Base-by-base conservation (phyloP, 768 basidiomycete genomes). In the Mycena leptocephala region DNA sequence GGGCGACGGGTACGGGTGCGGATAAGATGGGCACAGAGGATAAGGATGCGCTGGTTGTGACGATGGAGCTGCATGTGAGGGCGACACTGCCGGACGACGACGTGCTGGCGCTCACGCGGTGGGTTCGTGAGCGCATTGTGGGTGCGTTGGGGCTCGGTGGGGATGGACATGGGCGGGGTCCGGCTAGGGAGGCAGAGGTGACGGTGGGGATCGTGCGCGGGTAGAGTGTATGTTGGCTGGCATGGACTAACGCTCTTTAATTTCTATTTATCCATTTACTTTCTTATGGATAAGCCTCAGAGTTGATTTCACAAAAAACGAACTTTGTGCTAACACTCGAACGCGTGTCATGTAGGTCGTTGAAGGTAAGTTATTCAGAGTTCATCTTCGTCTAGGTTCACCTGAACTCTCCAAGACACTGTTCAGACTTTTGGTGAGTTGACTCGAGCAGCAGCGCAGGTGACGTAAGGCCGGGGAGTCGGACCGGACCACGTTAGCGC, bases 41-140 rank as follows among this genome's bases (percentile, higher is more conserved):
- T 18, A 66, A 28, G 46, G 85, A 87, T 63, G 80, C 85, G 43
- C 87, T 96, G 73, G 89, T 98, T 18, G 92, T 96, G 35, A 95
- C 96, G 35, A 86, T 97, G 30, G 94, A 96, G 81, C 84, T 96
- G 55, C 96, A 96, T 80, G 94, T 98, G 18, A 85, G 87, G 43
- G 83, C 87, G 43, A 92, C 93, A 72, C 81, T 96, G 51, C 88
- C 87, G 9, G 96, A 97, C 83, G 89, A 88, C 30, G 95, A 95
- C 58, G 90, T 96, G 59, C 80, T 97, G 61, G 87, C 85, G 79
- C 85, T 97, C 62, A 97, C 95, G 26, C 86, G 87, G 61, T 96
- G 94, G 94, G 93, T 93, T 28, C 93, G 93, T 89, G 93, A 94
- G 81, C 90, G 89, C 56, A 91, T 92, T 79, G 87, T 88, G 55